phyloP scores from a whole-genome alignment of 306 rosid genomes.

The Begonia masoniana region DNA sequence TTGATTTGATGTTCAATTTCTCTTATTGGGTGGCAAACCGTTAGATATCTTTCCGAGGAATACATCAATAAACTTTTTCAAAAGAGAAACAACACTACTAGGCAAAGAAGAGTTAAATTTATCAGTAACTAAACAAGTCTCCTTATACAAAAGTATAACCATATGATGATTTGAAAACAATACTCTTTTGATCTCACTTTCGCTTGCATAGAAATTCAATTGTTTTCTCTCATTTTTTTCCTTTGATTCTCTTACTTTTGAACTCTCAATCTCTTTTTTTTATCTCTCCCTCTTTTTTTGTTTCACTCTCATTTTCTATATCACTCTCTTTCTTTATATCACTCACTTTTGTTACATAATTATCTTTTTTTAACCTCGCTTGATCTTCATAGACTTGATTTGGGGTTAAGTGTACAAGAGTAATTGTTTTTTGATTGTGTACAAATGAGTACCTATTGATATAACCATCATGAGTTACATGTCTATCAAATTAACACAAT shows the following conservation, averaged over 20 bases:
- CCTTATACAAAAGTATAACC: neutral
- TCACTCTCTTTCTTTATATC: too few relatives aligned
- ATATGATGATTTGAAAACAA: neutral
- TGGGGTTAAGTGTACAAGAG: neutral
- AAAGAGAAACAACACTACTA: neutral
- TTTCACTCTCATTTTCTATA: too few relatives aligned
- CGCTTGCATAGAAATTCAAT: neutral
- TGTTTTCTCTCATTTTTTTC: neutral
- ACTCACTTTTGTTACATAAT: too few relatives aligned
- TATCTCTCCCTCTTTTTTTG: too few relatives aligned
- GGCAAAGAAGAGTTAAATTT: neutral
- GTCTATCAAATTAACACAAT: neutral
- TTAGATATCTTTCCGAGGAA: neutral
- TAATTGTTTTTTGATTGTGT: neutral
- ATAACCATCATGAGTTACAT: neutral
- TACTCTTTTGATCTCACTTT: neutral
- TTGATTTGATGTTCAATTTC: conserved; percentile 8
- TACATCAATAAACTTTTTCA: neutral
- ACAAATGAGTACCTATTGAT: neutral
- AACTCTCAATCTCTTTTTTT: neutral
- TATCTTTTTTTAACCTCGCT: neutral
- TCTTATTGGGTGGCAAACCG: neutral
- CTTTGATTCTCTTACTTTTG: neutral
- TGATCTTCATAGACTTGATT: neutral
- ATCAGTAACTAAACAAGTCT: neutral